Evolutionary conservation across 2,329 filamentous ascomycete species (phyloP).

Genomic region (Trichoderma sp.): DNA sequence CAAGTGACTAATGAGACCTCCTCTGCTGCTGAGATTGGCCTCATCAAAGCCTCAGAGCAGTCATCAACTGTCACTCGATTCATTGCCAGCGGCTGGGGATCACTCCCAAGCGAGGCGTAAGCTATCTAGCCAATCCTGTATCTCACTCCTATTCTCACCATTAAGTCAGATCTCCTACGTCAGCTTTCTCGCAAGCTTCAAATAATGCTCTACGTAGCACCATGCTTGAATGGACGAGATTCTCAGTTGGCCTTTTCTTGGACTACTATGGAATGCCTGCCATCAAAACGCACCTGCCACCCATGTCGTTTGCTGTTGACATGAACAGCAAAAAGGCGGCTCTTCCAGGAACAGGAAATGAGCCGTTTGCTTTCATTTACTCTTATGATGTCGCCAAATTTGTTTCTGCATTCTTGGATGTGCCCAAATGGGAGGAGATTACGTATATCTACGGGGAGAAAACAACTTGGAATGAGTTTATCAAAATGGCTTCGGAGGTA

Average conservation of each 20-base stretch:
- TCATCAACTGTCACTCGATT: constrained; percentile 39
- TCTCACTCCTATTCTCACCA: background rate
- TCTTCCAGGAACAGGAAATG: constrained; percentile 48
- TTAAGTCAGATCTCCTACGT: background rate
- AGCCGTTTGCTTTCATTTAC: constrained; percentile 45
- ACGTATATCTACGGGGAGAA: constrained; percentile 38
- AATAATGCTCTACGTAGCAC: constrained; percentile 1
- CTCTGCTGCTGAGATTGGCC: constrained; percentile 37
- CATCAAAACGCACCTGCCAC: constrained; percentile 38
- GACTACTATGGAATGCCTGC: constrained; percentile 43
- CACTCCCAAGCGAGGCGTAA: constrained; percentile 10
- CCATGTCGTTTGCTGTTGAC: constrained; percentile 42
- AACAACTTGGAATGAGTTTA: constrained; percentile 42
- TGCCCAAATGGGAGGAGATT: constrained; percentile 43
- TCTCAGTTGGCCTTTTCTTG: constrained; percentile 43
- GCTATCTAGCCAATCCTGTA: background rate
- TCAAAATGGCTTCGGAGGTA: constrained; percentile 38
- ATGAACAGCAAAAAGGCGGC: constrained; percentile 42
- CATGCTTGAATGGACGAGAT: constrained; percentile 36
- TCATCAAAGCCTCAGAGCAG: constrained; percentile 43
- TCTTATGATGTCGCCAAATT: constrained; percentile 47
- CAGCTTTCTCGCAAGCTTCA: background rate
- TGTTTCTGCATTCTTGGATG: constrained; percentile 39
- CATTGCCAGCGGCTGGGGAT: constrained; percentile 41
- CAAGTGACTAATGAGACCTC: constrained; percentile 30